Evolutionary conservation across 1,284 basidiomycete genomes (phyloP).

Genomic region (Ganoderma multipileum): DNA sequence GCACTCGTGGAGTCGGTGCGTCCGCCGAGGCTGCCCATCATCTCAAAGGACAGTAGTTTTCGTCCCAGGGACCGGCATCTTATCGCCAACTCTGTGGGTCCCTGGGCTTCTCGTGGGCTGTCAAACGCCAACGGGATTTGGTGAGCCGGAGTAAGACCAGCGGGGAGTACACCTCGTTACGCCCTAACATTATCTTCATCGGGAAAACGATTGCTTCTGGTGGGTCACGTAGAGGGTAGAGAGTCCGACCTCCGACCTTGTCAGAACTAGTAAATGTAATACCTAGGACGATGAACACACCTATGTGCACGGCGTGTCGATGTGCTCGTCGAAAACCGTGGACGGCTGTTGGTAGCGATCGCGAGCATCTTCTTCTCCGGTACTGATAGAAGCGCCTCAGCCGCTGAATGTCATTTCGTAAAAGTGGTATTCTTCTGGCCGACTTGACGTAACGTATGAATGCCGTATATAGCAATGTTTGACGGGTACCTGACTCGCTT

Average conservation of each 20-base stretch:
- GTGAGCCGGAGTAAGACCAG: neutral
- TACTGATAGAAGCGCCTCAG: neutral
- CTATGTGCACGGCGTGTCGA: neutral
- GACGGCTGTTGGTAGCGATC: neutral
- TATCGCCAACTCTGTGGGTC: neutral
- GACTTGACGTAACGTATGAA: neutral
- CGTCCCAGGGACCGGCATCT: neutral
- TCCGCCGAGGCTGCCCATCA: neutral
- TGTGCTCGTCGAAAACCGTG: neutral
- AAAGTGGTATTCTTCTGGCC: neutral
- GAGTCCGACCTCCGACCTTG: neutral
- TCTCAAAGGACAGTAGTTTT: neutral
- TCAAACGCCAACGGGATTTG: neutral
- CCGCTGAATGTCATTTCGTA: neutral
- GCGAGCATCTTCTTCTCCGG: neutral
- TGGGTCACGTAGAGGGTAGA: neutral
- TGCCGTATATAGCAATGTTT: neutral
- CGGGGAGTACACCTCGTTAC: neutral
- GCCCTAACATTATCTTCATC: neutral
- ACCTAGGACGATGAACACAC: neutral
- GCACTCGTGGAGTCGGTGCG: slow-evolving; percentile 2
- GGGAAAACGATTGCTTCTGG: neutral
- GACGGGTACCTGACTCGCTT: neutral
- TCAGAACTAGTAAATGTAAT: neutral
- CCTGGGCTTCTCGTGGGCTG: neutral